Conservation (phyloP, 2,329 filamentous ascomycete genomes). For the Calonectria pseudoturangicola region DNA sequence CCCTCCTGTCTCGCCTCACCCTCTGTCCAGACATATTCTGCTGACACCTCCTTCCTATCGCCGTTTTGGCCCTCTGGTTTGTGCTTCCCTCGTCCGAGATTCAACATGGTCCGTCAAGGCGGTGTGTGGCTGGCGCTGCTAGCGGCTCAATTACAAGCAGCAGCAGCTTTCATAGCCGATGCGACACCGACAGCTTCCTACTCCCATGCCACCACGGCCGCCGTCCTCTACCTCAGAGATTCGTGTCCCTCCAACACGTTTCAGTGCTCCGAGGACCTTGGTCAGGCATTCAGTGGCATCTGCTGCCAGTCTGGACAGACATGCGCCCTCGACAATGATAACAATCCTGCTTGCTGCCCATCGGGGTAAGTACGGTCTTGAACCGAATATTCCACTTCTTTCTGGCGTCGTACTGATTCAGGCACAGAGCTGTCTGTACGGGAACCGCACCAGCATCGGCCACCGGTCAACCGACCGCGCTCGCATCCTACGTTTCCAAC, state of each 20-base stretch:
- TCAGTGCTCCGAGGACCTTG: conserved; percentile 68
- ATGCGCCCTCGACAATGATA: conserved; percentile 69
- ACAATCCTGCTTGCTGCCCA: conserved; percentile 73
- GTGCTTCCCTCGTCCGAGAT: conserved; percentile 7
- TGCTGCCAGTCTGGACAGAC: conserved; percentile 72
- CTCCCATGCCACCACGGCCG: conserved; percentile 47
- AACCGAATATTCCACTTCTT: background rate
- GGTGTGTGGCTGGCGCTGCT: conserved; percentile 50
- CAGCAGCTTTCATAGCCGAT: conserved; percentile 44
- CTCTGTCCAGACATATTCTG: conserved; percentile 14
- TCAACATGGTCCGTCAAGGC: conserved; percentile 48
- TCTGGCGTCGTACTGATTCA: conserved; percentile 41
- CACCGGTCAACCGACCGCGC: conserved; percentile 59
- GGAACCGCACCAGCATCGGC: conserved; percentile 69
- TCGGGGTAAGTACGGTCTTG: conserved; percentile 63
- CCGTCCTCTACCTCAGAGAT: conserved; percentile 52
- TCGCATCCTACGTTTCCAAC: conserved; percentile 73
- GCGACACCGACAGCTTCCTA: conserved; percentile 50
- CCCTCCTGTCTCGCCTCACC: conserved; percentile 27
- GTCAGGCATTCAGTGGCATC: conserved; percentile 66
- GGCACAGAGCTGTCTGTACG: conserved; percentile 71
- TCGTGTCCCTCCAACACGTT: conserved; percentile 70
- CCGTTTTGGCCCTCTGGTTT: conserved; percentile 26
- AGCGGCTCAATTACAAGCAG: conserved; percentile 39
- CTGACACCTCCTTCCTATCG: background rate